A percentile compares a stretch with the other conserved stretches of the same genome.
Evolutionary conservation across 176 grass and related monocot species (phyloP).

Genomic region (Otatea glauca): DNA sequence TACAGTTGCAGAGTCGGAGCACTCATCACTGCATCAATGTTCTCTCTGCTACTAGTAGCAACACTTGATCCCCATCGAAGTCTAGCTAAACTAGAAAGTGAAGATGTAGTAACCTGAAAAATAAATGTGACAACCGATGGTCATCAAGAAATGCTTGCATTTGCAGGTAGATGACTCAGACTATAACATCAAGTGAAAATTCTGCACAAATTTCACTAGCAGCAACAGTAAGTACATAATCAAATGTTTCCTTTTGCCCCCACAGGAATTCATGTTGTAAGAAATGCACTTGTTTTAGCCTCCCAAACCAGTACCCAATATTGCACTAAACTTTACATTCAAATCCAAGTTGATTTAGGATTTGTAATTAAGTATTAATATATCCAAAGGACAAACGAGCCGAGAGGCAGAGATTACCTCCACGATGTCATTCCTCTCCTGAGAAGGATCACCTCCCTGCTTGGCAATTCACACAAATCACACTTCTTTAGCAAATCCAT

Average conservation of each 20-base stretch:
- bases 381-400: not conserved
- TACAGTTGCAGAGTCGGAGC: conserved; percentile 71
- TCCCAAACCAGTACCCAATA: not conserved
- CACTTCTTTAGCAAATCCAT: not conserved
- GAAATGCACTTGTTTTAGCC: not conserved
- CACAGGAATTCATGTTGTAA: not conserved
- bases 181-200: not conserved
- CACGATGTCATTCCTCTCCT: conserved; percentile 68
- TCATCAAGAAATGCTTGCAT: conserved; percentile 1
- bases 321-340: not conserved
- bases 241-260: not conserved
- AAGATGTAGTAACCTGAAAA: conserved; percentile 70
- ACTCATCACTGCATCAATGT: not conserved
- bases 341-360: not conserved
- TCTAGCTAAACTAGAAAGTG: conserved; percentile 86
- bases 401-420: conserved; percentile 54
- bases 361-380: not conserved
- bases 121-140: not conserved
- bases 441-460: conserved; percentile 84
- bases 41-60: conserved; percentile 39
- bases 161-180: conserved; percentile 14
- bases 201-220: not conserved
- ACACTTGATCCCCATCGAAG: conserved; percentile 84
- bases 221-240: not conserved
- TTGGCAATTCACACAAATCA: conserved; percentile 1